phyloP scores from a whole-genome alignment of 129 eudicot species.

The Dittrichia graveolens region DNA sequence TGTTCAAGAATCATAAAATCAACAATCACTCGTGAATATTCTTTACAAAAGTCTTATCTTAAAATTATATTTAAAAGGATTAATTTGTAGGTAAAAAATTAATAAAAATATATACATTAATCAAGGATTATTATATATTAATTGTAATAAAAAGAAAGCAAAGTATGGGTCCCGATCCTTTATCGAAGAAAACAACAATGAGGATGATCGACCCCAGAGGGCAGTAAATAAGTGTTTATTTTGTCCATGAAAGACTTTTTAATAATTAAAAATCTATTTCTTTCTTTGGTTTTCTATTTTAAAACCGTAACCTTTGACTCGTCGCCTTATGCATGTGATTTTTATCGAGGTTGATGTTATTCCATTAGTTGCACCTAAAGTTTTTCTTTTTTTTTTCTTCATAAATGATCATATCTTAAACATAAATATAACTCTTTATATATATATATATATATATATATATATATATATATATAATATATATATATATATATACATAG shows the following conservation, averaged over 20 bases:
- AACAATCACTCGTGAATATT: too few species aligned
- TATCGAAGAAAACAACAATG: conserved; percentile 34
- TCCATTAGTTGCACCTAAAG: conserved; percentile 35
- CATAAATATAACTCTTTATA: too few species aligned
- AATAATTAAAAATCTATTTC: conserved; percentile 10
- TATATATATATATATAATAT: too few species aligned
- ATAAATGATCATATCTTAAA: background rate
- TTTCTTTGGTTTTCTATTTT: conserved; percentile 8
- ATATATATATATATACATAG: too few species aligned
- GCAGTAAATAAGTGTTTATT: conserved; percentile 22
- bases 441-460: too few species aligned
- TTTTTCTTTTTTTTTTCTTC: background rate
- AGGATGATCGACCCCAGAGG: conserved; percentile 40
- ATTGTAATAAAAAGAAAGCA: background rate
- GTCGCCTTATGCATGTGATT: conserved; percentile 39
- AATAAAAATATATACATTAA: background rate
- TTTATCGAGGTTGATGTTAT: conserved; percentile 47
- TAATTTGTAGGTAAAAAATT: background rate
- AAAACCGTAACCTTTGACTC: conserved; percentile 43
- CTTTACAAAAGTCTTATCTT: background rate
- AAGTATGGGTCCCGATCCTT: conserved; percentile 25
- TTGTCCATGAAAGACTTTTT: conserved; percentile 29
- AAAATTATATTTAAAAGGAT: background rate
- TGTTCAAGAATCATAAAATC: too few species aligned
- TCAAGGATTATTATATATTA: background rate